These are phyloP conservation scores for Gamarada debralockiae DNA, from an alignment of 495 filamentous ascomycete genomes.

Conservation along the genomic window DNA sequence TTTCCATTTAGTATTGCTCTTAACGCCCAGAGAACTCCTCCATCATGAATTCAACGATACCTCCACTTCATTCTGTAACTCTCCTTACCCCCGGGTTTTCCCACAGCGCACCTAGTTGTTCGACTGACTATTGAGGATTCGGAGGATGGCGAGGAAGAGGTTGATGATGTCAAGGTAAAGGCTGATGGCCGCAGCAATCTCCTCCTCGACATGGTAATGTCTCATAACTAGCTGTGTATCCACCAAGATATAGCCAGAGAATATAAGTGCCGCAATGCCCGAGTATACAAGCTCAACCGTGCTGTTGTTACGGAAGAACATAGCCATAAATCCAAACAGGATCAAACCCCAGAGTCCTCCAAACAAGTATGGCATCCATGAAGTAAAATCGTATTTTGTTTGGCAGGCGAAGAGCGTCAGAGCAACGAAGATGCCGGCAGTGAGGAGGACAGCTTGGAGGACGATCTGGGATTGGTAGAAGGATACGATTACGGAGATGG, in stretches of 20 bases:
- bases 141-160: conserved; percentile 87
- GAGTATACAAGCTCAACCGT: conserved; percentile 82
- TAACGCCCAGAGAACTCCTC: neutral
- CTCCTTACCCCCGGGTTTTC: neutral
- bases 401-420: conserved; percentile 95
- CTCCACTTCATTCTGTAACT: neutral
- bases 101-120: conserved; percentile 58
- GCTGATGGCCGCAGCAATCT: conserved; percentile 94
- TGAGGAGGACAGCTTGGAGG: conserved; percentile 85
- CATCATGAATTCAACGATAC: neutral
- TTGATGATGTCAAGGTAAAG: conserved; percentile 97
- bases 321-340: conserved; percentile 85
- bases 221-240: conserved; percentile 95
- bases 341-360: conserved; percentile 85
- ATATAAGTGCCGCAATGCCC: conserved; percentile 76
- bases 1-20: neutral
- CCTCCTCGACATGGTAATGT: conserved; percentile 96
- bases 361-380: conserved; percentile 94
- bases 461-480: conserved; percentile 82
- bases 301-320: conserved; percentile 76
- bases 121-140: conserved; percentile 83
- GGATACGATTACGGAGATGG: conserved; percentile 84
- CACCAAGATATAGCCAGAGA: conserved; percentile 90
- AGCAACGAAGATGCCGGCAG: conserved; percentile 87
- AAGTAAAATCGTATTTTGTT: conserved; percentile 96